Percentiles rank a stretch among this genome's conserved stretches.
Evolutionary conservation across 169 alveolate species (phyloP).

Genomic region (Cryptosporidium canis): DNA sequence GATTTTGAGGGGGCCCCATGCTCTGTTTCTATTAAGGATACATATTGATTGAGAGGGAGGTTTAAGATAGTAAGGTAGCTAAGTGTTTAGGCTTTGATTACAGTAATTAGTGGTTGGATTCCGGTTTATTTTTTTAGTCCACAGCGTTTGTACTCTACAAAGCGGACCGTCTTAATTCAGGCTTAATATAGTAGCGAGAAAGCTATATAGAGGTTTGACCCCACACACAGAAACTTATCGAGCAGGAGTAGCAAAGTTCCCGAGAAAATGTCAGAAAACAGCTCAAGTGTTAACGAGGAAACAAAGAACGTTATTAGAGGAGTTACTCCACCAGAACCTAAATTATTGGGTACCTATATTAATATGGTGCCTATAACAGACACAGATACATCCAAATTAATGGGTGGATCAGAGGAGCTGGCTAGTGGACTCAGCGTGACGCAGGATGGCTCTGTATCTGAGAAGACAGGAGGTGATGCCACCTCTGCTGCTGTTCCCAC

Average conservation of each 20-base stretch:
- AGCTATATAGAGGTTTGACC: not conserved
- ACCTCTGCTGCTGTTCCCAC: constrained; percentile 6
- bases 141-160: not conserved
- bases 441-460: not conserved
- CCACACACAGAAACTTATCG: not conserved
- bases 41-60: not conserved
- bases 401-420: not conserved
- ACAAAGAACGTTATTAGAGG: constrained; percentile 39
- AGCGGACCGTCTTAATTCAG: not conserved
- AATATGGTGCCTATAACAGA: constrained; percentile 66
- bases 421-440: not conserved
- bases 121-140: not conserved
- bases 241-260: not conserved
- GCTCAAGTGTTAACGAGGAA: constrained; percentile 38
- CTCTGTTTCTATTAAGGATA: not conserved
- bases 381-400: not conserved
- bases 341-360: constrained; percentile 19
- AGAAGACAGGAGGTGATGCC: not conserved
- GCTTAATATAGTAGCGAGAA: not conserved
- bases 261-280: constrained; percentile 48
- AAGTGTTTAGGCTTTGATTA: not conserved
- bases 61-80: not conserved
- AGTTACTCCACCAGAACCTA: constrained; percentile 60
- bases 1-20: constrained; percentile 10
- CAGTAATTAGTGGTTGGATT: not conserved